phyloP scores from a whole-genome alignment of 805 yeast species.

The Yamadazyma ubonensis region DNA sequence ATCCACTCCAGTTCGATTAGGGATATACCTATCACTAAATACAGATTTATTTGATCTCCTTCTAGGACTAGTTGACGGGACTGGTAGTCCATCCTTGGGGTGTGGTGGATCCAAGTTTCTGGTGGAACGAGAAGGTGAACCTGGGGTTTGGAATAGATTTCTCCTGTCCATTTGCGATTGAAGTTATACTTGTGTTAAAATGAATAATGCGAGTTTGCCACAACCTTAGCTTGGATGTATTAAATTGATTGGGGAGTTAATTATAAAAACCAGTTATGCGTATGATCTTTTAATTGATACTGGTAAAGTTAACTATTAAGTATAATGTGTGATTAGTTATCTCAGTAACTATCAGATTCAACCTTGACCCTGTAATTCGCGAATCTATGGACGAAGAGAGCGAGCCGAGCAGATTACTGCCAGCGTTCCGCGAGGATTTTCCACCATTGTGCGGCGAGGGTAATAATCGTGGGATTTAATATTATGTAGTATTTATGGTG shows the following conservation, averaged over 20 bases:
- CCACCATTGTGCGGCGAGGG: too few species aligned
- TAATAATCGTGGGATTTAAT: too few species aligned
- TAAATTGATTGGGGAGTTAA: too few species aligned
- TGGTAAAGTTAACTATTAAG: too few species aligned
- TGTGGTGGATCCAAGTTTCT: slow-evolving; percentile 38
- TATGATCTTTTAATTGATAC: too few species aligned
- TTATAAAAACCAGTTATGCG: too few species aligned
- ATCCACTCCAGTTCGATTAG: slow-evolving; percentile 82
- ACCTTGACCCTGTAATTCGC: slow-evolving; percentile 1
- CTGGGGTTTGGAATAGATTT: slow-evolving; percentile 35
- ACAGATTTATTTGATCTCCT: slow-evolving; percentile 49
- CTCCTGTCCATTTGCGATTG: slow-evolving; percentile 10
- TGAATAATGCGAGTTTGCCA: background rate
- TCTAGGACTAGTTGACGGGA: slow-evolving; percentile 41
- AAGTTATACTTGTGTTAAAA: background rate
- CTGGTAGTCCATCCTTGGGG: slow-evolving; percentile 25
- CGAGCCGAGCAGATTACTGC: too few species aligned
- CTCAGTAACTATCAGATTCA: background rate
- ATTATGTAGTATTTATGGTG: too few species aligned
- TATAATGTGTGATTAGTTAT: background rate
- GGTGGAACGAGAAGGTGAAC: slow-evolving; percentile 44
- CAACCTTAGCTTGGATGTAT: background rate
- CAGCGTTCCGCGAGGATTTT: too few species aligned
- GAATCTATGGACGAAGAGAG: too few species aligned
- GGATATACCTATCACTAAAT: slow-evolving; percentile 85